phyloP scores from a whole-genome alignment of 768 basidiomycete species.

The Termitomyces sp. region DNA sequence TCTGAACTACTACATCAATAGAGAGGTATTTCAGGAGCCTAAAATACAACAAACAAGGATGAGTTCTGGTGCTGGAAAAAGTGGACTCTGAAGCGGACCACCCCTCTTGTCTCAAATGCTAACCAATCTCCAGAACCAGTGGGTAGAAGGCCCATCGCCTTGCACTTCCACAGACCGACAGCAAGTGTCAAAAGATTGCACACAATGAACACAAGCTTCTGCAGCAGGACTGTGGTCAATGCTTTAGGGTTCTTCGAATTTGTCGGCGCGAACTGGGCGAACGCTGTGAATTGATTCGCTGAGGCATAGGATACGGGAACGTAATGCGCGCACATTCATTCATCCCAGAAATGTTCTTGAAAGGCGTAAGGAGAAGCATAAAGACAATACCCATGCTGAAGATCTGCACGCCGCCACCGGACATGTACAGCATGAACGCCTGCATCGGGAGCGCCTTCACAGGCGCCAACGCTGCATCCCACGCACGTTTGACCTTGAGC shows the following conservation, averaged over 20 bases:
- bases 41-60: background rate
- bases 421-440: conserved; percentile 98
- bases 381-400: conserved; percentile 97
- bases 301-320: background rate
- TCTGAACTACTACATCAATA: background rate
- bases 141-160: conserved; percentile 86
- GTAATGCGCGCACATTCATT: conserved; percentile 58
- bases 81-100: conserved; percentile 38
- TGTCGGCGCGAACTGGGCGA: conserved; percentile 70
- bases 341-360: conserved; percentile 77
- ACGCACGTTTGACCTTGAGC: conserved; percentile 75
- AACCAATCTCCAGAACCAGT: conserved; percentile 93
- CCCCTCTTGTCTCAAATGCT: conserved; percentile 80
- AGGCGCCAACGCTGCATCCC: conserved; percentile 80
- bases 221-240: conserved; percentile 53
- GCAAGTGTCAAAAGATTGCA: conserved; percentile 76
- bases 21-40: conserved; percentile 14
- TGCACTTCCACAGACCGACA: conserved; percentile 91
- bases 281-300: conserved; percentile 38
- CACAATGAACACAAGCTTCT: conserved; percentile 64
- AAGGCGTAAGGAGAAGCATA: conserved; percentile 83
- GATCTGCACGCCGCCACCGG: conserved; percentile 91
- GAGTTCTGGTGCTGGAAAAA: background rate
- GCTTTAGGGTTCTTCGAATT: conserved; percentile 41
- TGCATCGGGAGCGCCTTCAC: conserved; percentile 95